Conservation (phyloP, 108 stramenopile species). For the Halocafeteria seosinensis region DNA sequence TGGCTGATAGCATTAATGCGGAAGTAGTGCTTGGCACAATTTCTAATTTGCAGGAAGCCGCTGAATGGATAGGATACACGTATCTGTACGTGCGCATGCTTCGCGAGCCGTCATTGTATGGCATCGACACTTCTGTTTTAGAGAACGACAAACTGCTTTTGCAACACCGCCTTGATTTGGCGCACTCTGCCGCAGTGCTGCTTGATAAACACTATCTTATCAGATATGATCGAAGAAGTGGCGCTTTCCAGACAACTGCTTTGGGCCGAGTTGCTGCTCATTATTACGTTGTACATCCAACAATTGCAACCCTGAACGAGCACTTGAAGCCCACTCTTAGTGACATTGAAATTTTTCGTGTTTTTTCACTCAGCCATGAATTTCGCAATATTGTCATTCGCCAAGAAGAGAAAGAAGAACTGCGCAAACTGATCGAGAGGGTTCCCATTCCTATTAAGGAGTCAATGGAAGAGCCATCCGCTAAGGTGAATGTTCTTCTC, state of each 20-base stretch:
- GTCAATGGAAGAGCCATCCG: conserved; percentile 68
- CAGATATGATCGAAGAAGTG: conserved; percentile 75
- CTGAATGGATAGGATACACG: conserved; percentile 91
- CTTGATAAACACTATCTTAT: conserved; percentile 77
- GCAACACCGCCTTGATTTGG: conserved; percentile 67
- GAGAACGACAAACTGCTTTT: conserved; percentile 66
- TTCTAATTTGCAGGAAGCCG: conserved; percentile 70
- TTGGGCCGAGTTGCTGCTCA: conserved; percentile 86
- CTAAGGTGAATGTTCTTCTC: conserved; percentile 88
- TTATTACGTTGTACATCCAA: conserved; percentile 86
- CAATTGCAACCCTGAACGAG: conserved; percentile 81
- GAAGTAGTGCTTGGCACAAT: conserved; percentile 85
- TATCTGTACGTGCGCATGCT: conserved; percentile 95
- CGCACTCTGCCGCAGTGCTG: conserved; percentile 66
- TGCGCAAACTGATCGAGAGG: conserved; percentile 68
- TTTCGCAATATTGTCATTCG: conserved; percentile 84
- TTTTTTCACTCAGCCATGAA: conserved; percentile 85
- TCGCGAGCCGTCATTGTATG: conserved; percentile 72
- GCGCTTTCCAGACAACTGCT: conserved; percentile 70
- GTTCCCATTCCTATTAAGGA: conserved; percentile 97
- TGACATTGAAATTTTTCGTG: conserved; percentile 86
- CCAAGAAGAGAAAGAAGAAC: conserved; percentile 91
- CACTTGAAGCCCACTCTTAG: conserved; percentile 86
- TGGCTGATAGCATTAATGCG: conserved; percentile 90
- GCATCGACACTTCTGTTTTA: conserved; percentile 22